These are phyloP conservation scores for Ustulina deusta DNA, from an alignment of 2,329 filamentous ascomycete species.

Conservation along the genomic window DNA sequence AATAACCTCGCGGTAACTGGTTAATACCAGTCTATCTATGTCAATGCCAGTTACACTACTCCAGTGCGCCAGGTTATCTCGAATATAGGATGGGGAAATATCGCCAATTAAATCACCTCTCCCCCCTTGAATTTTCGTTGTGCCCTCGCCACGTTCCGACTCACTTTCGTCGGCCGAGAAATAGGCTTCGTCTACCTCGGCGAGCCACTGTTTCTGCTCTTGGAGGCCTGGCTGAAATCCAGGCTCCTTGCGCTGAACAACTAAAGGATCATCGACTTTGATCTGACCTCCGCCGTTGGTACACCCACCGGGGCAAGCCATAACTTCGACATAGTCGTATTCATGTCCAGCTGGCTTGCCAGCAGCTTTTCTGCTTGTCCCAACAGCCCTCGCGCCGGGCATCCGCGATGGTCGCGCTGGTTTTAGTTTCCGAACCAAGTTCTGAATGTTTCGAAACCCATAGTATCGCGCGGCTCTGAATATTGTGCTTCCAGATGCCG, in stretches of 20 bases:
- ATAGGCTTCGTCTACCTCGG: conserved; percentile 87
- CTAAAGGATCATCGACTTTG: conserved; percentile 82
- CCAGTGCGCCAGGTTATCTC: conserved; percentile 81
- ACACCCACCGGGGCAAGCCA: conserved; percentile 98
- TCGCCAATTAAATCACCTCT: conserved; percentile 66
- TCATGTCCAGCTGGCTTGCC: conserved; percentile 68
- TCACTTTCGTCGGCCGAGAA: conserved; percentile 77
- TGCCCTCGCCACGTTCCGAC: conserved; percentile 42
- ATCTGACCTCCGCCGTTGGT: conserved; percentile 98
- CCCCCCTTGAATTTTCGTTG: conserved; percentile 45
- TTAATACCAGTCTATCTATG: conserved; percentile 80
- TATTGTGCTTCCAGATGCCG: conserved; percentile 67
- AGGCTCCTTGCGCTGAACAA: conserved; percentile 62
- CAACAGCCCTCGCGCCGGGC: conserved; percentile 77
- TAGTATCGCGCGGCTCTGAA: conserved; percentile 92
- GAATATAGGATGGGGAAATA: conserved; percentile 74
- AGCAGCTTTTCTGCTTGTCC: conserved; percentile 64
- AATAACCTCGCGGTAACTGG: conserved; percentile 90
- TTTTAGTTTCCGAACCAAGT: conserved; percentile 91
- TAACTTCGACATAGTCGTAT: conserved; percentile 96
- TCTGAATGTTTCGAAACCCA: conserved; percentile 98
- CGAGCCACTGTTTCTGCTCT: conserved; percentile 89
- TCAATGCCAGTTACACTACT: conserved; percentile 75
- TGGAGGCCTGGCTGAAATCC: conserved; percentile 73
- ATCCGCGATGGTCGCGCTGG: conserved; percentile 82